Evolutionary conservation across 1,139 yeast genomes (phyloP).

Genomic region (Nakaseomyces kungkrabaensis): DNA sequence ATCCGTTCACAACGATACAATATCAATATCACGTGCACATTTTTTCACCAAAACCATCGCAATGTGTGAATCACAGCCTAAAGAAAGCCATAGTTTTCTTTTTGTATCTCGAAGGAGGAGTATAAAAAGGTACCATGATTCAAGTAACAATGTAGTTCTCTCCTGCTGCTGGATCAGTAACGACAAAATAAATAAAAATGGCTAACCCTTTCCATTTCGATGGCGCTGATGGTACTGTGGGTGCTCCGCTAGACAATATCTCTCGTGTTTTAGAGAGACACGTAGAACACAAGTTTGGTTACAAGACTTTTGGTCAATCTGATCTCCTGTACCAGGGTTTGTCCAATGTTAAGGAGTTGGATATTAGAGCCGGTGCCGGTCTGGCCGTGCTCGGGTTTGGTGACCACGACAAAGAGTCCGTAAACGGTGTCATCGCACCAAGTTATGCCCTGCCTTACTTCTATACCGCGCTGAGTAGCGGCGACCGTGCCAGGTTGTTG

Average conservation of each 20-base stretch:
- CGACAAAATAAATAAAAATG: neutral
- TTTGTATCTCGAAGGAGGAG: neutral
- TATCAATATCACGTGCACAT: too few species aligned
- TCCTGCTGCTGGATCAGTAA: too few species aligned
- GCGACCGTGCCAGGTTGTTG: constrained; percentile 38
- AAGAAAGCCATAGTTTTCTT: neutral
- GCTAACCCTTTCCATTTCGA: neutral
- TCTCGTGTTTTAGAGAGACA: constrained; percentile 58
- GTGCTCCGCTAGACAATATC: constrained; percentile 31
- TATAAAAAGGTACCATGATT: too few species aligned
- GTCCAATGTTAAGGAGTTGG: constrained; percentile 37
- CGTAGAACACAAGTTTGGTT: constrained; percentile 58
- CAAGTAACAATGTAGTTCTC: too few species aligned
- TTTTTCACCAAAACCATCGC: too few species aligned
- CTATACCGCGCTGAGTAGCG: constrained; percentile 38
- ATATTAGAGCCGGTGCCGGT: constrained; percentile 81
- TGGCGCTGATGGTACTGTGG: neutral
- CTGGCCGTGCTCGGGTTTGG: constrained; percentile 67
- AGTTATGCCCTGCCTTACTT: constrained; percentile 51
- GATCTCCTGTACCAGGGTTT: constrained; percentile 53
- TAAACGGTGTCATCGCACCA: constrained; percentile 48
- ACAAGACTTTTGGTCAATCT: constrained; percentile 52
- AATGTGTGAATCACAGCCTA: too few species aligned
- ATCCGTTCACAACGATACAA: too few species aligned
- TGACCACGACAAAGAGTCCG: constrained; percentile 31